These are phyloP conservation scores for Acmispon strigosus DNA, from an alignment of 306 rosid genomes.

Conservation along the genomic window DNA sequence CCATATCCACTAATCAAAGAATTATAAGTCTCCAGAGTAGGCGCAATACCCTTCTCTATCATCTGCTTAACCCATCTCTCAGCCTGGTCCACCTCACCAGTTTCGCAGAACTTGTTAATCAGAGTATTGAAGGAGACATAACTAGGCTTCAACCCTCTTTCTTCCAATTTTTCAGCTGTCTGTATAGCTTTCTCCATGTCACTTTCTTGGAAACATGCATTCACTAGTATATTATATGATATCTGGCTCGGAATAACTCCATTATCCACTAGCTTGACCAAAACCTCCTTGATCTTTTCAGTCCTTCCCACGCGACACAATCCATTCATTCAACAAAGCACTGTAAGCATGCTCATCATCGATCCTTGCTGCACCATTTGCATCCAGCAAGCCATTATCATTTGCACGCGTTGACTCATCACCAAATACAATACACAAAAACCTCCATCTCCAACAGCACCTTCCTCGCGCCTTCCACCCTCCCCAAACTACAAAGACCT, in stretches of 20 bases:
- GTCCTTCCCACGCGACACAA: conserved; percentile 56
- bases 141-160: conserved; percentile 45
- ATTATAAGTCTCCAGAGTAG: conserved; percentile 52
- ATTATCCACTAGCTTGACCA: conserved; percentile 38
- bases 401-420: conserved; percentile 30
- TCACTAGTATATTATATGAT: conserved; percentile 50
- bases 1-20: conserved; percentile 63
- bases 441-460: conserved; percentile 59
- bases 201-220: conserved; percentile 56
- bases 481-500: conserved; percentile 50
- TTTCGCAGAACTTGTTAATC: conserved; percentile 54
- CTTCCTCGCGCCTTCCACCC: conserved; percentile 45
- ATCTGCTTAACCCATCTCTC: conserved; percentile 70
- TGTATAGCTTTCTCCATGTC: conserved; percentile 42
- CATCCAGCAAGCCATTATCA: conserved; percentile 27
- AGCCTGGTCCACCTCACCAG: conserved; percentile 48
- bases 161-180: conserved; percentile 46
- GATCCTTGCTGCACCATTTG: conserved; percentile 26
- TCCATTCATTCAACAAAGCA: conserved; percentile 53
- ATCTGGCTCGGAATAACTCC: conserved; percentile 49
- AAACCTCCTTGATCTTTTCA: conserved; percentile 53
- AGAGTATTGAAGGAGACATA: conserved; percentile 53
- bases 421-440: conserved; percentile 46
- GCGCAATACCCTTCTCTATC: conserved; percentile 53
- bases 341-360: conserved; percentile 42